These are phyloP conservation scores for Plenodomus biglobosus DNA, from an alignment of 2,329 filamentous ascomycete species.

Conservation along the genomic window DNA sequence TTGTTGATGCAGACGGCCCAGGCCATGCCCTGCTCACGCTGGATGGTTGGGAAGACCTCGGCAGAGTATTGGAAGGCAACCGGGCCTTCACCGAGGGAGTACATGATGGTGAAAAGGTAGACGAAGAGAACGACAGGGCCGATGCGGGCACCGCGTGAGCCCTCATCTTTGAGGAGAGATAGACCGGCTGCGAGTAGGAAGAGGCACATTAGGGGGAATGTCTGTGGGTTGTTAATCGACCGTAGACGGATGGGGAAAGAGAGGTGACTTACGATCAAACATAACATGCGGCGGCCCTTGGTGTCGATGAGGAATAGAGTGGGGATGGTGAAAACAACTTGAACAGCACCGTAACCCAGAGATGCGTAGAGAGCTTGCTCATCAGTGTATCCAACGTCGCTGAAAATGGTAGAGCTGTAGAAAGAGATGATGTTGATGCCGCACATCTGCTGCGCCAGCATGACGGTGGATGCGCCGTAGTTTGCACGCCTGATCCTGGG, in stretches of 20 bases:
- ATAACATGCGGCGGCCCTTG: slow-evolving; percentile 40
- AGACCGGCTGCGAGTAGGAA: slow-evolving; percentile 42
- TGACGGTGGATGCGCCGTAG: slow-evolving; percentile 45
- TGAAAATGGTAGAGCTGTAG: slow-evolving; percentile 77
- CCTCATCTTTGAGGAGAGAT: slow-evolving; percentile 33
- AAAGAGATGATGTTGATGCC: slow-evolving; percentile 74
- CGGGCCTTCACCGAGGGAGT: slow-evolving; percentile 49
- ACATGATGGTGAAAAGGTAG: slow-evolving; percentile 43
- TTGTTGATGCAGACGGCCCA: slow-evolving; percentile 49
- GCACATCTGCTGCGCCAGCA: slow-evolving; percentile 46
- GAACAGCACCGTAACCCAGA: slow-evolving; percentile 42
- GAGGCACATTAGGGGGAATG: slow-evolving; percentile 43
- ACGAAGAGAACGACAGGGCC: slow-evolving; percentile 42
- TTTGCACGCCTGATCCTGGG: slow-evolving; percentile 44
- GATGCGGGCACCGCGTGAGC: slow-evolving; percentile 24
- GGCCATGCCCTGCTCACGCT: slow-evolving; percentile 46
- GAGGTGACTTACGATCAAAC: slow-evolving; percentile 20
- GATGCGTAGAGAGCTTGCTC: slow-evolving; percentile 40
- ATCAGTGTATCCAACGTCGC: slow-evolving; percentile 42
- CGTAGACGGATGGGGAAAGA: not conserved
- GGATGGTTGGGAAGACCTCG: slow-evolving; percentile 43
- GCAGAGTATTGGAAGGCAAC: slow-evolving; percentile 53
- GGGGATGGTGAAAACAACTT: slow-evolving; percentile 42
- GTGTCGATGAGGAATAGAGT: slow-evolving; percentile 45
- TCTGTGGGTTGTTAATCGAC: slow-evolving; percentile 7